phyloP scores from a whole-genome alignment of 768 basidiomycete genomes.

The Ephemerocybe angulata region DNA sequence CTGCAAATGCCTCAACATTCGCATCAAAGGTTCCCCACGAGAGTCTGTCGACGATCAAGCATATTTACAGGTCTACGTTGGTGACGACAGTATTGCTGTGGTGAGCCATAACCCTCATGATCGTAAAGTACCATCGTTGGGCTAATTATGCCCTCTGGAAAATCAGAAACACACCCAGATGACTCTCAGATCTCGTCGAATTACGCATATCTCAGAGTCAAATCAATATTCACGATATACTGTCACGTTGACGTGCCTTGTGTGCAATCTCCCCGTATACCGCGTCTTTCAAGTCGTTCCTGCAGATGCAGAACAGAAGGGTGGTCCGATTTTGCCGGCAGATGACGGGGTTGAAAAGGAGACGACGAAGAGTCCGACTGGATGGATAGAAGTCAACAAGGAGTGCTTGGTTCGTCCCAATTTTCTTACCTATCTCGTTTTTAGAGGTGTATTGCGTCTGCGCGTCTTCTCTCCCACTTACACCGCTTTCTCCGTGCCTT shows the following conservation, averaged over 20 bases:
- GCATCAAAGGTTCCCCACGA: slow-evolving; percentile 41
- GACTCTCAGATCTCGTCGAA: slow-evolving; percentile 59
- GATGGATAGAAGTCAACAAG: slow-evolving; percentile 72
- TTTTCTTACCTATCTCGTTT: slow-evolving; percentile 5
- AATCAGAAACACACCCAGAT: slow-evolving; percentile 63
- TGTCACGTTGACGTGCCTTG: slow-evolving; percentile 64
- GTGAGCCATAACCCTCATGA: slow-evolving; percentile 38
- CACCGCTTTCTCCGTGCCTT: slow-evolving; percentile 11
- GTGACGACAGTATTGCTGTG: slow-evolving; percentile 61
- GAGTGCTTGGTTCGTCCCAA: slow-evolving; percentile 59
- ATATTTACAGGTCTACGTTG: slow-evolving; percentile 57
- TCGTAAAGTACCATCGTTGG: slow-evolving; percentile 12
- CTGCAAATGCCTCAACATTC: slow-evolving; percentile 73
- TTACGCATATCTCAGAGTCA: slow-evolving; percentile 38
- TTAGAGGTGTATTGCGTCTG: no score
- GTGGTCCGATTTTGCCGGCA: slow-evolving; percentile 64
- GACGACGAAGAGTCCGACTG: slow-evolving; percentile 58
- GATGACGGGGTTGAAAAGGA: slow-evolving; percentile 78
- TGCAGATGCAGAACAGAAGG: slow-evolving; percentile 53
- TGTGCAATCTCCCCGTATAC: slow-evolving; percentile 63
- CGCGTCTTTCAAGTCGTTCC: slow-evolving; percentile 62
- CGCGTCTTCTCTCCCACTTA: no score
- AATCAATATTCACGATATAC: slow-evolving; percentile 56
- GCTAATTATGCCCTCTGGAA: background rate
- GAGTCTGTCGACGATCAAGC: slow-evolving; percentile 33